A percentile compares a stretch with the other conserved stretches of the same genome.
Conservation (phyloP, 352 stramenopile species). For the Phytophthora uliginosa region DNA sequence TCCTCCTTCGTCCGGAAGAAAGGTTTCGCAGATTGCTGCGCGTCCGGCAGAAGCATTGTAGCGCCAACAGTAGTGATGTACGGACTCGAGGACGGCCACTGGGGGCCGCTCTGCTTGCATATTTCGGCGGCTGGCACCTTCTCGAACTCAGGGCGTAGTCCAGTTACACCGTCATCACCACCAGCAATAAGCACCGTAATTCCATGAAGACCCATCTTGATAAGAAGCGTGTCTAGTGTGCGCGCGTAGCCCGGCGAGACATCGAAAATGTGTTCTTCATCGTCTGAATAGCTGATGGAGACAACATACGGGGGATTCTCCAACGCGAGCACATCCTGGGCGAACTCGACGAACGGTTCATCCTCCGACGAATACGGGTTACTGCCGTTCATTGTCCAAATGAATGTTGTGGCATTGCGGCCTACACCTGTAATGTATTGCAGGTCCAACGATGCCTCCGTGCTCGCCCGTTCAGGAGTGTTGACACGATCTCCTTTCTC, state of each 20-base stretch:
- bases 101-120: slow-evolving; percentile 72
- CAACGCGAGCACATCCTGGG: slow-evolving; percentile 70
- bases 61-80: slow-evolving; percentile 94
- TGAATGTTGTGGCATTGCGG: slow-evolving; percentile 81
- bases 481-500: slow-evolving; percentile 70
- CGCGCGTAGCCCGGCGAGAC: slow-evolving; percentile 77
- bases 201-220: slow-evolving; percentile 91
- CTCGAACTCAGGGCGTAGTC: slow-evolving; percentile 70
- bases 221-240: slow-evolving; percentile 86
- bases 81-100: slow-evolving; percentile 86
- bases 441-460: slow-evolving; percentile 90
- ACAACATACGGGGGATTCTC: slow-evolving; percentile 85
- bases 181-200: slow-evolving; percentile 90
- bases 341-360: slow-evolving; percentile 90
- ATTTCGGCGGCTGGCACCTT: slow-evolving; percentile 62
- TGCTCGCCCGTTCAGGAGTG: slow-evolving; percentile 43
- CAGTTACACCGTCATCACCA: slow-evolving; percentile 91
- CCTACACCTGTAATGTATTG: slow-evolving; percentile 92
- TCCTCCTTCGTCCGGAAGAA: slow-evolving; percentile 83
- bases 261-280: slow-evolving; percentile 92
- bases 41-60: slow-evolving; percentile 71
- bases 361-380: slow-evolving; percentile 89
- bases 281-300: slow-evolving; percentile 93
- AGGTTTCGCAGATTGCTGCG: slow-evolving; percentile 35
- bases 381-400: slow-evolving; percentile 85